Evolutionary conservation across 2,329 filamentous ascomycete genomes (phyloP).

Genomic region (Balansia obtecta): DNA sequence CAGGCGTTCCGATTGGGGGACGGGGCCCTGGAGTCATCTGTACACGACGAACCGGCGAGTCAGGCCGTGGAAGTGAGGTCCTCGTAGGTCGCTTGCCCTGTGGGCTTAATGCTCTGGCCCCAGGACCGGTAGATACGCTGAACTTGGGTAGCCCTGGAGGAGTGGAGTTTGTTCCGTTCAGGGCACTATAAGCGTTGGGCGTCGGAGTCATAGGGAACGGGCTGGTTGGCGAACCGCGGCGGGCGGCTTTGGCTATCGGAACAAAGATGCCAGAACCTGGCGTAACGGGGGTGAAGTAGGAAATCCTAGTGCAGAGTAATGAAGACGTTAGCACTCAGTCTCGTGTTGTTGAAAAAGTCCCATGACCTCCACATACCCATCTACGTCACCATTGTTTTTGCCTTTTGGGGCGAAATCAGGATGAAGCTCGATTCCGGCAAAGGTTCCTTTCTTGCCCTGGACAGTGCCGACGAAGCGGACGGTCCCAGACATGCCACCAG

Average conservation of each 20-base stretch:
- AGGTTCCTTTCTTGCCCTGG: slow-evolving; percentile 77
- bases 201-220: slow-evolving; percentile 56
- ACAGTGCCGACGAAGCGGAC: slow-evolving; percentile 84
- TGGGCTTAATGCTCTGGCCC: slow-evolving; percentile 55
- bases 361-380: slow-evolving; percentile 51
- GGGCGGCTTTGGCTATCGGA: slow-evolving; percentile 68
- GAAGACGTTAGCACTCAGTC: background rate
- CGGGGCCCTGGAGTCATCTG: slow-evolving; percentile 49
- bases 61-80: slow-evolving; percentile 72
- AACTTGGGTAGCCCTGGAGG: slow-evolving; percentile 63
- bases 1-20: slow-evolving; percentile 39
- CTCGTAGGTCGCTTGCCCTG: slow-evolving; percentile 53
- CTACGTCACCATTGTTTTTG: slow-evolving; percentile 94
- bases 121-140: slow-evolving; percentile 75
- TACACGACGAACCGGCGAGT: slow-evolving; percentile 66
- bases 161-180: slow-evolving; percentile 48
- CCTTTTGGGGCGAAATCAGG: slow-evolving; percentile 69
- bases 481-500: slow-evolving; percentile 81
- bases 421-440: slow-evolving; percentile 84
- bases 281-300: slow-evolving; percentile 70
- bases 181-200: slow-evolving; percentile 43
- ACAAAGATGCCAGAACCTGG: slow-evolving; percentile 88
- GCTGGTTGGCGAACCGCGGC: slow-evolving; percentile 43
- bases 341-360: background rate
- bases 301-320: slow-evolving; percentile 30